A percentile compares a stretch with the other conserved stretches of the same genome.
These are phyloP conservation scores for Cladophialophora yegresii DNA, from an alignment of 2,329 filamentous ascomycete species.

Conservation along the genomic window DNA sequence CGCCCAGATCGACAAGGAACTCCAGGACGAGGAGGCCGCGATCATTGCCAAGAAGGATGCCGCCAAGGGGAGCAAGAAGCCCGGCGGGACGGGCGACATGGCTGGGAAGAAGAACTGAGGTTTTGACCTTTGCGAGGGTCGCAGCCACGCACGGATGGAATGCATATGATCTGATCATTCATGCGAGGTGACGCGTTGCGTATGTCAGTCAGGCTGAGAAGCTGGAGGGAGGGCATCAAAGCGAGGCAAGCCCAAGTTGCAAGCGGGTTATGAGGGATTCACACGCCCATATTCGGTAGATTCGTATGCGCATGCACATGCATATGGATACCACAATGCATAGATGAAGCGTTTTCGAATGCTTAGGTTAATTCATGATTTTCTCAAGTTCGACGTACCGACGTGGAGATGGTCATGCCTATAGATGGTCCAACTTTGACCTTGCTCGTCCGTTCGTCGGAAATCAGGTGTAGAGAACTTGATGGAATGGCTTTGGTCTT, in stretches of 20 bases:
- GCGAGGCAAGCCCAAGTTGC: too few species aligned
- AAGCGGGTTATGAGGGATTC: too few species aligned
- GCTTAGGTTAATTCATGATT: background rate
- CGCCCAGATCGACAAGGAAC: constrained; percentile 50
- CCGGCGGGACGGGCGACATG: background rate
- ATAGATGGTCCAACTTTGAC: background rate
- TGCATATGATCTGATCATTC: background rate
- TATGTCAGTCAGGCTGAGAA: background rate
- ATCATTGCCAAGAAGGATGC: constrained; percentile 48
- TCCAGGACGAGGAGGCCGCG: constrained; percentile 49
- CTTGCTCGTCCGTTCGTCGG: too few species aligned
- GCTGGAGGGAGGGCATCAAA: background rate
- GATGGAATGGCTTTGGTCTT: background rate
- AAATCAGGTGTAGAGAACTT: background rate
- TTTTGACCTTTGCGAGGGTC: background rate
- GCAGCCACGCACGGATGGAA: too few species aligned
- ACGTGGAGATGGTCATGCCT: background rate
- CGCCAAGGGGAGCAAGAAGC: constrained; percentile 23
- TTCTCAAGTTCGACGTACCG: background rate
- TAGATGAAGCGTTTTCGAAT: background rate
- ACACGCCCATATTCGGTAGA: too few species aligned
- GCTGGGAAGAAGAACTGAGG: background rate
- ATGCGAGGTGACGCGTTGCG: too few species aligned
- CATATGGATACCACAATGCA: background rate
- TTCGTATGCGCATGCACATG: too few species aligned